Percentiles rank a stretch among this genome's conserved stretches.
These are phyloP conservation scores for Pichia sp. DNA, from an alignment of 1,139 yeast genomes.

Conservation along the genomic window DNA sequence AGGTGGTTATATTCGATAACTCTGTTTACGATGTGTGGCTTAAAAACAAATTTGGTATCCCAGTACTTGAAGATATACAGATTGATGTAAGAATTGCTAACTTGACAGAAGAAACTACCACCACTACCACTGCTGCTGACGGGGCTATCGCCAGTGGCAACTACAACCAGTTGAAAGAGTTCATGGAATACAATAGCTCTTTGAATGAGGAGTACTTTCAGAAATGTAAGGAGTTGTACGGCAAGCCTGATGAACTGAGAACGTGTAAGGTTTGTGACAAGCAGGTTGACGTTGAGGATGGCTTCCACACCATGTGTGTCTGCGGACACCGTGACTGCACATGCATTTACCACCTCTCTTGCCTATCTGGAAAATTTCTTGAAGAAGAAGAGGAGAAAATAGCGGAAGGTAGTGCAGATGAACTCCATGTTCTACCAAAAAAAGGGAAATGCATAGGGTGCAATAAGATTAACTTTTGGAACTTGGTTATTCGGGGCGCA, in stretches of 20 bases:
- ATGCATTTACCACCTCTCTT: constrained; percentile 40
- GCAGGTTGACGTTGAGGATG: constrained; percentile 24
- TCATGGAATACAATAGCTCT: constrained; percentile 15
- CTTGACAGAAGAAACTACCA: constrained; percentile 6
- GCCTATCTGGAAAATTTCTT: constrained; percentile 35
- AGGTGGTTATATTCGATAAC: constrained; percentile 27
- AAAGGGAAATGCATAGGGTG: constrained; percentile 42
- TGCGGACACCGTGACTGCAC: constrained; percentile 39
- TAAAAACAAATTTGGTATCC: constrained; percentile 22
- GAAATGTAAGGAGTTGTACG: constrained; percentile 9
- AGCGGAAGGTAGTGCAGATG: not conserved
- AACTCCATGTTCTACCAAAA: constrained; percentile 37
- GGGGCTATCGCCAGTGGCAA: constrained; percentile 27
- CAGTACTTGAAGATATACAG: constrained; percentile 22
- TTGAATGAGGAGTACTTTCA: constrained; percentile 20
- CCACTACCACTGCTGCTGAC: not conserved
- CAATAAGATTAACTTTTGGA: constrained; percentile 39
- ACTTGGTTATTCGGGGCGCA: constrained; percentile 33
- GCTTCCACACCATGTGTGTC: constrained; percentile 26
- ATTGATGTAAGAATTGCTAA: constrained; percentile 12
- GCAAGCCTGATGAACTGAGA: not conserved
- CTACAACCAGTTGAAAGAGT: constrained; percentile 27
- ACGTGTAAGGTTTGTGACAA: constrained; percentile 21
- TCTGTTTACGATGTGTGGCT: constrained; percentile 14
- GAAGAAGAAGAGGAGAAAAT: constrained; percentile 18